Evolutionary conservation across 257 asterid genomes (phyloP).

Genomic region (Datura wrightii): DNA sequence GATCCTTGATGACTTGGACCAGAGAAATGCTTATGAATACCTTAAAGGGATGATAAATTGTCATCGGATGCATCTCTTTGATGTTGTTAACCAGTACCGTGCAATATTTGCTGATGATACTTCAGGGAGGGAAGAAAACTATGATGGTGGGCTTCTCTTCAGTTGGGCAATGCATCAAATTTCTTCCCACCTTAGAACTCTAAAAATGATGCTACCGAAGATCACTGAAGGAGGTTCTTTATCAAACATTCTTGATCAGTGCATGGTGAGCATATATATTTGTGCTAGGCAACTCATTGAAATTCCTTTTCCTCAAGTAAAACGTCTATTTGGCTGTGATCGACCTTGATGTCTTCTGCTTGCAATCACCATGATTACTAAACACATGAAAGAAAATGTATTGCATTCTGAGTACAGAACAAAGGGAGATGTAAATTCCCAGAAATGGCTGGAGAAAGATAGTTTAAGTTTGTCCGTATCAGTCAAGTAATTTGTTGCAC

Average conservation of each 20-base stretch:
- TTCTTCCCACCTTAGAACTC: slow-evolving; percentile 79
- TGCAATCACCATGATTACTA: slow-evolving; percentile 6
- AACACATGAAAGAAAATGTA: neutral
- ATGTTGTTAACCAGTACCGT: slow-evolving; percentile 97
- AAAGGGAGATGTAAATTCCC: neutral
- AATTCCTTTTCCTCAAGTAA: neutral
- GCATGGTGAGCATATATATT: slow-evolving; percentile 81
- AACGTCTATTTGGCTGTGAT: slow-evolving; percentile 24
- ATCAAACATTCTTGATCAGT: slow-evolving; percentile 89
- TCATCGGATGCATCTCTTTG: slow-evolving; percentile 93
- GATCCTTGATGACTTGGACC: slow-evolving; percentile 91
- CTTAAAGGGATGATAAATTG: slow-evolving; percentile 89
- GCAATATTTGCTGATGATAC: slow-evolving; percentile 96
- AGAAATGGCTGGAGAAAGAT: slow-evolving; percentile 22
- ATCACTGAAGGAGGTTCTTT: slow-evolving; percentile 94
- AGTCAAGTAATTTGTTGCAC: neutral
- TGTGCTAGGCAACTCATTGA: neutral
- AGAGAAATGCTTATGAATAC: slow-evolving; percentile 94
- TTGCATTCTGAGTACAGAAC: neutral
- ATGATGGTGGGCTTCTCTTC: slow-evolving; percentile 97
- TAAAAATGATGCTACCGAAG: slow-evolving; percentile 92
- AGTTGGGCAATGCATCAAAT: slow-evolving; percentile 99
- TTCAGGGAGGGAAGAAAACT: slow-evolving; percentile 91
- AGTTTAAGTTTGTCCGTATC: neutral
- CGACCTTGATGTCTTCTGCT: slow-evolving; percentile 19